phyloP scores from a whole-genome alignment of 192 early-diverging fungal species.

The Backusella westeae region DNA sequence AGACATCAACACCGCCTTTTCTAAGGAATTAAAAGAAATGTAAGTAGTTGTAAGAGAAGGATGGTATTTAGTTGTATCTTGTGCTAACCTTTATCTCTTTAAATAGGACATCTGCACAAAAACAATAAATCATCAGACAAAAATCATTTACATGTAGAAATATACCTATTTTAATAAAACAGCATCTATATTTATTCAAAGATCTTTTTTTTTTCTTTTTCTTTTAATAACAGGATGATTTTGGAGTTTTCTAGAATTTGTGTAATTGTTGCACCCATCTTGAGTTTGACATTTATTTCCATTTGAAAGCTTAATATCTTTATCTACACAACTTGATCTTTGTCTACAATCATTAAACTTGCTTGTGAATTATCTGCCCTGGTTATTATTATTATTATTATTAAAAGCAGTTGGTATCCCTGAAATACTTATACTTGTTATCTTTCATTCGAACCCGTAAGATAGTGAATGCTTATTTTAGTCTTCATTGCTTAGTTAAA shows the following conservation, averaged over 20 bases:
- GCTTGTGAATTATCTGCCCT: not conserved
- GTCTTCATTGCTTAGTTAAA: no score
- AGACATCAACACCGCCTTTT: constrained; percentile 64
- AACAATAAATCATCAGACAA: not conserved
- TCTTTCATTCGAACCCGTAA: not conserved
- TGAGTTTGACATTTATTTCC: not conserved
- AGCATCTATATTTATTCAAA: not conserved
- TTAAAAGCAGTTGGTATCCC: not conserved
- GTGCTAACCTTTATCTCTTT: not conserved
- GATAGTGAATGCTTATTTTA: not conserved
- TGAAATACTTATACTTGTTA: no score
- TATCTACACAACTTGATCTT: not conserved
- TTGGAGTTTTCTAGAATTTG: not conserved
- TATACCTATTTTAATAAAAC: not conserved
- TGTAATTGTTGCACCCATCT: not conserved
- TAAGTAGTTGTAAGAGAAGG: constrained; percentile 22
- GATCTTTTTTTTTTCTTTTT: no score
- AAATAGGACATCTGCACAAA: not conserved
- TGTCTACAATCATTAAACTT: not conserved
- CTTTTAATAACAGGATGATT: no score
- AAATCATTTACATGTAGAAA: not conserved
- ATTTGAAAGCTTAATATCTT: not conserved
- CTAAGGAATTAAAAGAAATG: constrained; percentile 53
- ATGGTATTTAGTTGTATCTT: not conserved
- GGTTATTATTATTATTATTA: not conserved